Evolutionary conservation across 2,329 filamentous ascomycete species (phyloP).

Genomic region (Volutella citrinella): DNA sequence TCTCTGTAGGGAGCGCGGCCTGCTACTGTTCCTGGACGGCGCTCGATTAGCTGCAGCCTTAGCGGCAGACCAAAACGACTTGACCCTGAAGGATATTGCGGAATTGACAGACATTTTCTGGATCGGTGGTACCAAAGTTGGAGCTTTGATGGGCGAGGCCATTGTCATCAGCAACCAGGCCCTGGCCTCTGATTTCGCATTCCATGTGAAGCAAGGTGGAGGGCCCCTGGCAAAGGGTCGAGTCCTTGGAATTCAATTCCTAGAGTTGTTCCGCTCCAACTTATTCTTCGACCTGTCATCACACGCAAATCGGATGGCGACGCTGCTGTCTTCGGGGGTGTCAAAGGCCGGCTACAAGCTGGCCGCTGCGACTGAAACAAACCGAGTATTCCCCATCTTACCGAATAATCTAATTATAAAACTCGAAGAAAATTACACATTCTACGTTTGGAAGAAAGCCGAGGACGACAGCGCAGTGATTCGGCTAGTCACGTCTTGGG

Average conservation of each 20-base stretch:
- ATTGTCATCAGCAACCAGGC: conserved; percentile 42
- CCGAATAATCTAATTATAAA: conserved; percentile 35
- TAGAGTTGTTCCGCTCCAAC: conserved; percentile 43
- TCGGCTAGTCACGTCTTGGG: conserved; percentile 48
- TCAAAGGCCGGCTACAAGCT: conserved; percentile 39
- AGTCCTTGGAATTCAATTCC: conserved; percentile 47
- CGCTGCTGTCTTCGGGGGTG: conserved; percentile 41
- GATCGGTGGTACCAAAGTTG: conserved; percentile 53
- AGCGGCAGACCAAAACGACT: conserved; percentile 39
- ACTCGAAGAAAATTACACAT: conserved; percentile 41
- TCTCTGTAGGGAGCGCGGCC: conserved; percentile 36
- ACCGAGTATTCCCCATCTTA: conserved; percentile 48
- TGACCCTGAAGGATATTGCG: conserved; percentile 42
- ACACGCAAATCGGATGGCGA: conserved; percentile 42
- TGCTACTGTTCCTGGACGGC: conserved; percentile 47
- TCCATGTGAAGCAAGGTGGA: conserved; percentile 50
- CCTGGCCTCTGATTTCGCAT: conserved; percentile 45
- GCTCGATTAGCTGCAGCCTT: conserved; percentile 45
- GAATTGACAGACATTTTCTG: conserved; percentile 51
- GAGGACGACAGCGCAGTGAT: conserved; percentile 38
- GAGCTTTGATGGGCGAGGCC: conserved; percentile 48
- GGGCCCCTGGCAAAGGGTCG: conserved; percentile 48
- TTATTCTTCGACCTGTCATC: conserved; percentile 45
- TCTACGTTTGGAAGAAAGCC: conserved; percentile 46
- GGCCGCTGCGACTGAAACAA: conserved; percentile 45